Conservation (phyloP, 2,329 filamentous ascomycete species). For the Cladophialophora chaetospira region DNA sequence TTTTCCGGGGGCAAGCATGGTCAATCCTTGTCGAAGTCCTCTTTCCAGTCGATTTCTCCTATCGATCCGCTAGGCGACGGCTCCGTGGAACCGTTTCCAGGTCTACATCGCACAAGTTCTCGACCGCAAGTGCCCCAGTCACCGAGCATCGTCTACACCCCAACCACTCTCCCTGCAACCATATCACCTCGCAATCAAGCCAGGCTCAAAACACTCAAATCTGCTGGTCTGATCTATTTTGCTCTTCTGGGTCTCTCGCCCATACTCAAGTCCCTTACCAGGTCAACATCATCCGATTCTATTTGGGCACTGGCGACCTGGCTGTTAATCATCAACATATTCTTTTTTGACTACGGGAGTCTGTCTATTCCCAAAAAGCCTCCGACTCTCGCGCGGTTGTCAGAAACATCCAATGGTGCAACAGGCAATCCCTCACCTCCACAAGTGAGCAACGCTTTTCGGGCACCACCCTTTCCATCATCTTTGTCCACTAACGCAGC, state of each 20-base stretch:
- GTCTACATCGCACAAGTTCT: constrained; percentile 38
- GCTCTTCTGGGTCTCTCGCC: constrained; percentile 88
- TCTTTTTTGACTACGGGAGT: constrained; percentile 95
- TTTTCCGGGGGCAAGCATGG: constrained; percentile 46
- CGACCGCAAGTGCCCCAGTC: constrained; percentile 19
- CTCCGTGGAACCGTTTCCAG: constrained; percentile 37
- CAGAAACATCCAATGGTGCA: constrained; percentile 12
- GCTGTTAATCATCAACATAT: constrained; percentile 91
- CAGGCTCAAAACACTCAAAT: constrained; percentile 81
- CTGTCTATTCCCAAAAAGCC: constrained; percentile 22
- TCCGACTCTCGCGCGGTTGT: constrained; percentile 2
- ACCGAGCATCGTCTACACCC: constrained; percentile 36
- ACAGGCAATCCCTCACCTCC: constrained; percentile 12
- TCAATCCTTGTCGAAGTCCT: constrained; percentile 58
- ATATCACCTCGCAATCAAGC: constrained; percentile 61
- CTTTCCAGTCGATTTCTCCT: constrained; percentile 52
- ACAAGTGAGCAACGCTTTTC: constrained; percentile 14
- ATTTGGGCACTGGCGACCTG: constrained; percentile 98
- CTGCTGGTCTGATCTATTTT: constrained; percentile 87
- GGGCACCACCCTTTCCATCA: constrained; percentile 53
- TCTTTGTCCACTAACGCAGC: constrained; percentile 90
- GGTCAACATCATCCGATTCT: constrained; percentile 86
- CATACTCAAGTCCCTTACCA: constrained; percentile 94
- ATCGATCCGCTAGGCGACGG: constrained; percentile 30
- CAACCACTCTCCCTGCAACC: constrained; percentile 40